Percentiles rank a stretch among this genome's conserved stretches.
phyloP scores from a whole-genome alignment of 768 basidiomycete genomes.

The Artomyces pyxidatus region DNA sequence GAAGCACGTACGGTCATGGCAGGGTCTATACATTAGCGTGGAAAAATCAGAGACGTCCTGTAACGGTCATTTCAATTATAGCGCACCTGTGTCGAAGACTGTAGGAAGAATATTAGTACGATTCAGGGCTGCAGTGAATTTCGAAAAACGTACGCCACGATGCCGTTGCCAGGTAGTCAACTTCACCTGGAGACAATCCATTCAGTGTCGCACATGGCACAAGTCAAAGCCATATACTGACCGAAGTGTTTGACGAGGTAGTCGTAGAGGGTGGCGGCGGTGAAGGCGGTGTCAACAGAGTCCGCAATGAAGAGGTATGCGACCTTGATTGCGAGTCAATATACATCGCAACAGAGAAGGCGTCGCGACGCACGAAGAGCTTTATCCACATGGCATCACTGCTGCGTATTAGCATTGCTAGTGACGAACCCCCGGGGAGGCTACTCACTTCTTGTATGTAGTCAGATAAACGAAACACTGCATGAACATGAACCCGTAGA shows the following conservation, averaged over 20 bases:
- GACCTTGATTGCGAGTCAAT: slow-evolving; percentile 27
- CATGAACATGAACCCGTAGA: slow-evolving; percentile 43
- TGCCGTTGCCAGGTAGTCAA: slow-evolving; percentile 19
- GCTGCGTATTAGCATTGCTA: no score
- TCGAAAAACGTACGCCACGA: slow-evolving; percentile 21
- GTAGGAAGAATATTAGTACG: no score
- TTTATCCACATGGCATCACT: slow-evolving; percentile 43
- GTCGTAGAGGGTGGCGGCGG: slow-evolving; percentile 37
- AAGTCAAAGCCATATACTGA: slow-evolving; percentile 14
- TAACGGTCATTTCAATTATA: not conserved
- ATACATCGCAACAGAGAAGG: not conserved
- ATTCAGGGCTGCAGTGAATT: not conserved
- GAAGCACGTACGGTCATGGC: slow-evolving; percentile 30
- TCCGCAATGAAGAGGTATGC: slow-evolving; percentile 37
- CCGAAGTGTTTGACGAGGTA: slow-evolving; percentile 41
- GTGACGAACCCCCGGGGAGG: not conserved
- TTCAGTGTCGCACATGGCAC: slow-evolving; percentile 16
- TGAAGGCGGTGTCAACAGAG: slow-evolving; percentile 38
- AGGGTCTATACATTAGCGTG: slow-evolving; percentile 30
- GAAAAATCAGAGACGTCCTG: not conserved
- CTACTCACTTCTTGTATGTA: slow-evolving; percentile 31
- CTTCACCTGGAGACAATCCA: slow-evolving; percentile 24
- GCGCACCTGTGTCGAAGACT: slow-evolving; percentile 36
- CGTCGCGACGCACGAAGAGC: slow-evolving; percentile 31
- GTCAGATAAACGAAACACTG: slow-evolving; percentile 42